Evolutionary conservation across 495 filamentous ascomycete genomes (phyloP).

Genomic region (Penicillium herquei): DNA sequence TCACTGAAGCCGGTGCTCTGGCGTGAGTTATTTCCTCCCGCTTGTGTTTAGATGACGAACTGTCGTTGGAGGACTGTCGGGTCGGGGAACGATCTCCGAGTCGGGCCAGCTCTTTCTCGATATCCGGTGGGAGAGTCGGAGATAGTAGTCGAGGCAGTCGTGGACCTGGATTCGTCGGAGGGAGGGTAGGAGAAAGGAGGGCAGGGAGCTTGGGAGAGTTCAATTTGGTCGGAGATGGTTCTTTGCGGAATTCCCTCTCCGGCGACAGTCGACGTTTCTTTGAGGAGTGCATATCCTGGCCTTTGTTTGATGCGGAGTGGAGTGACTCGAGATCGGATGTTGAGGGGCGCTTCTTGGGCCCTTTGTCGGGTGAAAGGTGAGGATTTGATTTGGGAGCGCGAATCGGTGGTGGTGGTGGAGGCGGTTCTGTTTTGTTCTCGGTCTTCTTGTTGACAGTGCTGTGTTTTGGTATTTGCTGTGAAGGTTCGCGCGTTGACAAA

Average conservation of each 20-base stretch:
- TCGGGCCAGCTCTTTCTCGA: constrained; percentile 47
- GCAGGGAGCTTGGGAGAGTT: constrained; percentile 32
- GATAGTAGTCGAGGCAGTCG: constrained; percentile 17
- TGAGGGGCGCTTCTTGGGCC: constrained; percentile 36
- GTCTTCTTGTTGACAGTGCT: constrained; percentile 16
- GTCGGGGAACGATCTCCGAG: constrained; percentile 24
- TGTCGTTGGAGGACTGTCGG: constrained; percentile 17
- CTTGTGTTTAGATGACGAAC: constrained; percentile 3
- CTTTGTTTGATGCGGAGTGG: constrained; percentile 12
- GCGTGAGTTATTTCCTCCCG: constrained; percentile 8
- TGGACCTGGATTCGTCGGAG: constrained; percentile 27
- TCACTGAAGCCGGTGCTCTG: constrained; percentile 4
- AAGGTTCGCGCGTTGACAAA: constrained; percentile 17
- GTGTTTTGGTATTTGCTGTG: constrained; percentile 18
- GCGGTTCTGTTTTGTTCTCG: constrained; percentile 3
- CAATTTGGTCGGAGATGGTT: constrained; percentile 20
- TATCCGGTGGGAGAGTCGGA: constrained; percentile 44
- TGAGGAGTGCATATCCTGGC: constrained; percentile 20
- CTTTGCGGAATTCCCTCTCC: constrained; percentile 21
- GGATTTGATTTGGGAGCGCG: constrained; percentile 9
- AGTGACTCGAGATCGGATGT: constrained; percentile 22
- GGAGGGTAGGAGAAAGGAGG: constrained; percentile 44
- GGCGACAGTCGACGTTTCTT: constrained; percentile 35
- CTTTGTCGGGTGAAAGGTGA: constrained; percentile 14
- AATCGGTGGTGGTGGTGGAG: background rate